A percentile compares a stretch with the other conserved stretches of the same genome.
Evolutionary conservation across 2,329 filamentous ascomycete genomes (phyloP).

Genomic region (Plenodomus lindquistii): DNA sequence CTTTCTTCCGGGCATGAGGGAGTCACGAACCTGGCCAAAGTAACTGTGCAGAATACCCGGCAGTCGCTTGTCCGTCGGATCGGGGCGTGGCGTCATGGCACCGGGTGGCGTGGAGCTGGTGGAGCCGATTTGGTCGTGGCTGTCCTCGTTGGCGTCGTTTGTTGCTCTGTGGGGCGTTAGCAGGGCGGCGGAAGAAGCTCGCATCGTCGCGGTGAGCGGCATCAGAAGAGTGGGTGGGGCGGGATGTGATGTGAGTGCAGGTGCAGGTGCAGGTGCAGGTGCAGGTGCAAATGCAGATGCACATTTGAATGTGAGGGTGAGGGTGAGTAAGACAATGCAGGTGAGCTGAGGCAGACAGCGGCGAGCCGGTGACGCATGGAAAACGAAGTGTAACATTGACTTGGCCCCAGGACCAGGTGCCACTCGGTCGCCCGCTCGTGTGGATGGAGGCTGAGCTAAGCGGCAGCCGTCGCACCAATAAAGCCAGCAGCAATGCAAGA

Average conservation of each 20-base stretch:
- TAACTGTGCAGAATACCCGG: slow-evolving; percentile 94
- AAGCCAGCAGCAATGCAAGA: slow-evolving; percentile 3
- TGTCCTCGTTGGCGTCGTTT: slow-evolving; percentile 76
- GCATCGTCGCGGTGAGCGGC: slow-evolving; percentile 9
- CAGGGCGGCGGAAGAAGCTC: slow-evolving; percentile 38
- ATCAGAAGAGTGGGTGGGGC: slow-evolving; percentile 11
- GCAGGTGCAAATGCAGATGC: no score
- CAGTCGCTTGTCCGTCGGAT: slow-evolving; percentile 90
- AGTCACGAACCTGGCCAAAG: slow-evolving; percentile 97
- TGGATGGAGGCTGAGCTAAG: slow-evolving; percentile 20
- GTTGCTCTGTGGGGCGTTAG: slow-evolving; percentile 44
- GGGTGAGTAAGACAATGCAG: slow-evolving; percentile 1
- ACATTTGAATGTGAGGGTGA: slow-evolving; percentile 1
- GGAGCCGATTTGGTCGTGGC: slow-evolving; percentile 75
- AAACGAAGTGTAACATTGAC: slow-evolving; percentile 37
- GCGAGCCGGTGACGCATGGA: slow-evolving; percentile 26
- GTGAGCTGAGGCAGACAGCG: slow-evolving; percentile 10
- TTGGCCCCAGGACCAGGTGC: slow-evolving; percentile 11
- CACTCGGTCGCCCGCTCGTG: slow-evolving; percentile 9
- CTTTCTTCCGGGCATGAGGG: slow-evolving; percentile 54
- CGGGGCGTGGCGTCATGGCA: slow-evolving; percentile 89
- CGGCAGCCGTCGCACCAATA: slow-evolving; percentile 12
- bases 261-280: no score
- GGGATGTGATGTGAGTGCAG: slow-evolving; percentile 1
- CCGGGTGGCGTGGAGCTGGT: slow-evolving; percentile 85